Percentiles rank a stretch among this genome's conserved stretches.
phyloP scores from a whole-genome alignment of 768 basidiomycete genomes.

The Phanerodontia chrysosporium region DNA sequence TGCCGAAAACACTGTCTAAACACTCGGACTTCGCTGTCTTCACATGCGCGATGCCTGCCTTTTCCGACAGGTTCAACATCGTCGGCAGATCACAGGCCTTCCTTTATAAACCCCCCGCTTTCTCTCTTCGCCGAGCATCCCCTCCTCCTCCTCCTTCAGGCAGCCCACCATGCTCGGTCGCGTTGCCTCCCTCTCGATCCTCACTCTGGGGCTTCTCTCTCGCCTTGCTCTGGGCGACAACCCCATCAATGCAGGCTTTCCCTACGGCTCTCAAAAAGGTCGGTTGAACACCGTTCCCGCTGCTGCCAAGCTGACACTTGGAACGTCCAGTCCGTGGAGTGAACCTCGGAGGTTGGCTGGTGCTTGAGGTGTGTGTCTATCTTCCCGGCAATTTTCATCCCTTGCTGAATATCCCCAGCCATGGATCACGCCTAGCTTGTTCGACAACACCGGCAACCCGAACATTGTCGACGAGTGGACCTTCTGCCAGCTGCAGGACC shows the following conservation, averaged over 20 bases:
- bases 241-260: slow-evolving; percentile 52
- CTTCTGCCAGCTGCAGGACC: slow-evolving; percentile 60
- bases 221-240: slow-evolving; percentile 18
- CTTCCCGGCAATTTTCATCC: too few species aligned
- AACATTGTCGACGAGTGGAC: slow-evolving; percentile 76
- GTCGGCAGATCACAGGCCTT: not conserved
- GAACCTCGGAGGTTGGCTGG: slow-evolving; percentile 70
- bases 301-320: not conserved
- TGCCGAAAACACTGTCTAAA: not conserved
- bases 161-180: slow-evolving; percentile 11
- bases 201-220: slow-evolving; percentile 29
- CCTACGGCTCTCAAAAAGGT: slow-evolving; percentile 62
- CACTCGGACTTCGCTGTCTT: not conserved
- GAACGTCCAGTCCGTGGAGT: slow-evolving; percentile 62
- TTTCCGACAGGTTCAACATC: not conserved
- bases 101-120: slow-evolving; percentile 1
- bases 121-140: not conserved
- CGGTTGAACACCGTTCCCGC: not conserved
- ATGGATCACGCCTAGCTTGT: slow-evolving; percentile 77
- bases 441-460: slow-evolving; percentile 56
- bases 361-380: slow-evolving; percentile 45
- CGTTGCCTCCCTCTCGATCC: slow-evolving; percentile 17
- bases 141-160: slow-evolving; percentile 12
- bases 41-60: not conserved
- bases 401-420: slow-evolving; percentile 35